phyloP scores from a whole-genome alignment of 305 asterid species.

The Fraxinus xanthoxyloides region DNA sequence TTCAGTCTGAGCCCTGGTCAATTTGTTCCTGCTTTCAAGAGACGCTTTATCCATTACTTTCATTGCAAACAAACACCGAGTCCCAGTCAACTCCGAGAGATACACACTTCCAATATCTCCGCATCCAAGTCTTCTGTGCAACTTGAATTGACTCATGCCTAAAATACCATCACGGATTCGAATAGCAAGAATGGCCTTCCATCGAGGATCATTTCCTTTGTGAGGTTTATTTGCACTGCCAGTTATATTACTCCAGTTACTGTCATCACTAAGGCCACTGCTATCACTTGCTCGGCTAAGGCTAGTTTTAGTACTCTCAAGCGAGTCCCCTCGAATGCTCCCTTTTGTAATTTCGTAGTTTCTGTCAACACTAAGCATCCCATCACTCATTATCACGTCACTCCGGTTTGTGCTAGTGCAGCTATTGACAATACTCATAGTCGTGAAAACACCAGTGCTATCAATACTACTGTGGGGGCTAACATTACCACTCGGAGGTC shows the following conservation, averaged over 20 bases:
- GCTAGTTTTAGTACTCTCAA: slow-evolving; percentile 92
- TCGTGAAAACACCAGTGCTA: slow-evolving; percentile 57
- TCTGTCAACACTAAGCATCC: slow-evolving; percentile 75
- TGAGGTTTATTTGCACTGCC: slow-evolving; percentile 93
- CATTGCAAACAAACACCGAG: slow-evolving; percentile 87
- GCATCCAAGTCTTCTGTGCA: slow-evolving; percentile 81
- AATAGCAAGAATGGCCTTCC: slow-evolving; percentile 89
- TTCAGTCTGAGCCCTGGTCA: slow-evolving; percentile 86
- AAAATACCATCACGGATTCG: slow-evolving; percentile 75
- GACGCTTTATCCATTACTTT: slow-evolving; percentile 98
- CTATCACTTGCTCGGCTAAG: slow-evolving; percentile 87
- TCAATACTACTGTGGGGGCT: slow-evolving; percentile 95
- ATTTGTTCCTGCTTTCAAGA: slow-evolving; percentile 83
- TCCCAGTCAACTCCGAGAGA: slow-evolving; percentile 87
- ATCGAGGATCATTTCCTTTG: slow-evolving; percentile 94
- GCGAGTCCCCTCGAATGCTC: slow-evolving; percentile 71
- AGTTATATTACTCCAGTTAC: slow-evolving; percentile 89
- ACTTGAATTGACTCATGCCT: slow-evolving; percentile 93
- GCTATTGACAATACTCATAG: slow-evolving; percentile 89
- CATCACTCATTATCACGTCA: slow-evolving; percentile 85
- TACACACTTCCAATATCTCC: slow-evolving; percentile 97
- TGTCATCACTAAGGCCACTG: slow-evolving; percentile 91
- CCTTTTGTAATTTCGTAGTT: slow-evolving; percentile 66
- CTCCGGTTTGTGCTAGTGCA: slow-evolving; percentile 74
- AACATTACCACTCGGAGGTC: slow-evolving; percentile 90